Conservation (phyloP, 352 stramenopile genomes). For the Pythium phragmitis region DNA sequence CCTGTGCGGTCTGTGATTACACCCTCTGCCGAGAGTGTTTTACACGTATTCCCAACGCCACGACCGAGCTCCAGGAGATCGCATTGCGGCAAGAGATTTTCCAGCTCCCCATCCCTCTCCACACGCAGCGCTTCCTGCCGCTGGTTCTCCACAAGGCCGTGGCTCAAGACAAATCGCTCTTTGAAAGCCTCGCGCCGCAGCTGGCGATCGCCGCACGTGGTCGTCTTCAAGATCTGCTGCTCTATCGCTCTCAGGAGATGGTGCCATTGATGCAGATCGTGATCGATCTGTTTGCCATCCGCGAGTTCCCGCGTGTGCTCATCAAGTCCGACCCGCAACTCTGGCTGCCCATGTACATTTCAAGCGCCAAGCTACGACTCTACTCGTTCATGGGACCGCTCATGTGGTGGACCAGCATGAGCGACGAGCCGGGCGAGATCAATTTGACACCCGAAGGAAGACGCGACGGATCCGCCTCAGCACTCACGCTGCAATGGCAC, state of each 20-base stretch:
- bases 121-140: conserved; percentile 35
- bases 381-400: conserved; percentile 59
- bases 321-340: conserved; percentile 25
- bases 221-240: conserved; percentile 52
- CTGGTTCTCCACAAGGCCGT: conserved; percentile 33
- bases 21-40: conserved; percentile 30
- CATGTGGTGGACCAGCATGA: conserved; percentile 65
- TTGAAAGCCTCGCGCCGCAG: conserved; percentile 31
- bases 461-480: conserved; percentile 25
- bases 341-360: conserved; percentile 52
- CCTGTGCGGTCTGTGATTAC: conserved; percentile 23
- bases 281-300: conserved; percentile 41
- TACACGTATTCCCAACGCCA: conserved; percentile 60
- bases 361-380: conserved; percentile 31
- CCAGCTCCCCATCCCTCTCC: background rate
- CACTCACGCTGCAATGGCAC: conserved; percentile 51
- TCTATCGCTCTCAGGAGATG: conserved; percentile 45
- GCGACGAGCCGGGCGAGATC: conserved; percentile 53
- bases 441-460: conserved; percentile 32
- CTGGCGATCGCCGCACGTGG: conserved; percentile 48
- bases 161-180: conserved; percentile 10
- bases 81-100: conserved; percentile 13
- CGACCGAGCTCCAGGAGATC: conserved; percentile 19
- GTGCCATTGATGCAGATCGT: conserved; percentile 41
- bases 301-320: conserved; percentile 34